Conservation (phyloP, 495 filamentous ascomycete species). For the Clohesyomyces aquaticus region DNA sequence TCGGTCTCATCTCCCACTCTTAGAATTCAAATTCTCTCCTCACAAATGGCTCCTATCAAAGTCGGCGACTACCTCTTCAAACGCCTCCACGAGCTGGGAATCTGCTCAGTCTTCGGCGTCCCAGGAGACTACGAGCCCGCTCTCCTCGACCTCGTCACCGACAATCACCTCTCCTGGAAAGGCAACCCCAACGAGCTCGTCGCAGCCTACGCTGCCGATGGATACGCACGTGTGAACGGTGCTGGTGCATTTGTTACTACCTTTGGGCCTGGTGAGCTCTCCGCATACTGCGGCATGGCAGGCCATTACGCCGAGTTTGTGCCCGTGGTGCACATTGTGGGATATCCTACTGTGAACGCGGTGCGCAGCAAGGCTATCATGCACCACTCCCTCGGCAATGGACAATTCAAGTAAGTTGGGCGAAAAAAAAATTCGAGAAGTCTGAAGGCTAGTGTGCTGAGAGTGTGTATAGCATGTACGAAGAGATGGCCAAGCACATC, state of each 20-base stretch:
- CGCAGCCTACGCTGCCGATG: conserved; percentile 41
- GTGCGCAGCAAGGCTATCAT: conserved; percentile 23
- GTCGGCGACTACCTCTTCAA: conserved; percentile 26
- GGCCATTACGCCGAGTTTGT: conserved; percentile 47
- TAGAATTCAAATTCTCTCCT: too few relatives aligned
- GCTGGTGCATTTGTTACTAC: conserved; percentile 38
- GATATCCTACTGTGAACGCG: conserved; percentile 52
- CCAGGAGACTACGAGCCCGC: conserved; percentile 42
- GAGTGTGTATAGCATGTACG: conserved; percentile 45
- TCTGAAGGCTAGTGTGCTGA: too few relatives aligned
- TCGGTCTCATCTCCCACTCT: too few relatives aligned
- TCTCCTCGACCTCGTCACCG: conserved; percentile 38
- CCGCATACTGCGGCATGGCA: conserved; percentile 38
- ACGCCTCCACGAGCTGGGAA: conserved; percentile 20
- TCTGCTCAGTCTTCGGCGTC: conserved; percentile 25
- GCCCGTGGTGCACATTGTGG: conserved; percentile 68
- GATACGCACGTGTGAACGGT: conserved; percentile 41
- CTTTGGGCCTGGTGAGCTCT: conserved; percentile 28
- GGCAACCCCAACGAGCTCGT: conserved; percentile 42
- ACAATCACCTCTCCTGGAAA: conserved; percentile 31
- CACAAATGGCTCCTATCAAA: conserved; percentile 16
- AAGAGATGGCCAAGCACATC: conserved; percentile 50
- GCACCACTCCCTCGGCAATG: conserved; percentile 39
- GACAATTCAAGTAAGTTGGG: conserved; percentile 43
- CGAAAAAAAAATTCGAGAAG: too few relatives aligned